Conservation (phyloP, 2,329 filamentous ascomycete genomes). For the Tolypocladium inflatum region DNA sequence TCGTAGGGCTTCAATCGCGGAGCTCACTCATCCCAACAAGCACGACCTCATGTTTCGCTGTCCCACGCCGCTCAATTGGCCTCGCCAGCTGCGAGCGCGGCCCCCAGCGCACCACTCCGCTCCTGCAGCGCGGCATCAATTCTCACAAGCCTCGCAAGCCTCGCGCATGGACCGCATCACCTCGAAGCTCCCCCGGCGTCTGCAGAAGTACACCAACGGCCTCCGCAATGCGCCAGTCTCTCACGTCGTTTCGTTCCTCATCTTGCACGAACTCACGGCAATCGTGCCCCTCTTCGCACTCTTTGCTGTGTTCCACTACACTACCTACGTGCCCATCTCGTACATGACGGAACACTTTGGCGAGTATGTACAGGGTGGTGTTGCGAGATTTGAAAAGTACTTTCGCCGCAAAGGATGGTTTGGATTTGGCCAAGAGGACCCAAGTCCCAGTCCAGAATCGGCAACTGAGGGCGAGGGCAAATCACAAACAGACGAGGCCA, state of each 20-base stretch:
- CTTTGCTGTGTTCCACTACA: slow-evolving; percentile 71
- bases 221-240: slow-evolving; percentile 71
- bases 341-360: slow-evolving; percentile 42
- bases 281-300: slow-evolving; percentile 69
- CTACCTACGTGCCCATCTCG: slow-evolving; percentile 56
- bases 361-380: slow-evolving; percentile 46
- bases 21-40: background rate
- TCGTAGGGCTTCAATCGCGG: background rate
- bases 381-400: slow-evolving; percentile 68
- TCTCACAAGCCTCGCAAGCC: slow-evolving; percentile 15
- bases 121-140: slow-evolving; percentile 10
- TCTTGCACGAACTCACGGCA: slow-evolving; percentile 89
- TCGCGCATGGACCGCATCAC: slow-evolving; percentile 36
- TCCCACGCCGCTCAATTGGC: slow-evolving; percentile 10
- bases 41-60: slow-evolving; percentile 15
- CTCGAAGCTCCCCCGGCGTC: slow-evolving; percentile 50
- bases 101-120: slow-evolving; percentile 2
- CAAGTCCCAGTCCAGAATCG: slow-evolving; percentile 4
- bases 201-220: slow-evolving; percentile 59
- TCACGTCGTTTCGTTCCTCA: slow-evolving; percentile 75
- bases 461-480: slow-evolving; percentile 9
- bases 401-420: slow-evolving; percentile 78
- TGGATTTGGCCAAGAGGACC: slow-evolving; percentile 37
- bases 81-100: slow-evolving; percentile 7
- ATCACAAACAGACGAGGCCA: slow-evolving; percentile 14